phyloP scores from a whole-genome alignment of 2,329 filamentous ascomycete genomes.

The Claviceps monticola region DNA sequence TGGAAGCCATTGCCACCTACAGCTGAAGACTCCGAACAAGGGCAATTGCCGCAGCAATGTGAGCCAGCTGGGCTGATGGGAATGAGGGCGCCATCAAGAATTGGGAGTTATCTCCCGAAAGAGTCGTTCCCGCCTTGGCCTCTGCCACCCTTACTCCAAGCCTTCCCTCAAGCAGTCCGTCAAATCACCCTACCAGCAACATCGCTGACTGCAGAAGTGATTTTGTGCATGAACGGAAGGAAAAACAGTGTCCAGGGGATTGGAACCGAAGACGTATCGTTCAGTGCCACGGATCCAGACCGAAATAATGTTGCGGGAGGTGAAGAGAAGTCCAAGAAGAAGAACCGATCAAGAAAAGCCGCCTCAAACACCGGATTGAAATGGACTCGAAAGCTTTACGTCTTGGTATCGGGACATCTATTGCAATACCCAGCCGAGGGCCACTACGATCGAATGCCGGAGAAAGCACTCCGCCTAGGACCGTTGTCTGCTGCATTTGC shows the following conservation, averaged over 20 bases:
- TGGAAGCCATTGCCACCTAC: conserved; percentile 22
- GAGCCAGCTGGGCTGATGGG: conserved; percentile 6
- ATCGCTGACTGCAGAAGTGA: conserved; percentile 51
- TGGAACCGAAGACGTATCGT: conserved; percentile 7
- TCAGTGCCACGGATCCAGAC: background rate
- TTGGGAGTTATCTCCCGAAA: conserved; percentile 10
- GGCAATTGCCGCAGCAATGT: conserved; percentile 5
- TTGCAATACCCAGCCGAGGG: conserved; percentile 63
- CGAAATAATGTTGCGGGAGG: conserved; percentile 11
- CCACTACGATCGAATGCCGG: conserved; percentile 55
- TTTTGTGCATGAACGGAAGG: conserved; percentile 47
- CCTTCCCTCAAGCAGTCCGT: conserved; percentile 71
- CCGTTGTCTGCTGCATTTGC: conserved; percentile 67
- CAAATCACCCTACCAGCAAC: conserved; percentile 57
- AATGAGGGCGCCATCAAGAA: conserved; percentile 7
- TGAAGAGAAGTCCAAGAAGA: conserved; percentile 28
- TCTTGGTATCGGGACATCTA: conserved; percentile 57
- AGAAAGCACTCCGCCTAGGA: conserved; percentile 59
- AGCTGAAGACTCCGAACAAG: conserved; percentile 5
- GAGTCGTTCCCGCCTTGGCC: conserved; percentile 38
- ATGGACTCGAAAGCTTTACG: conserved; percentile 58
- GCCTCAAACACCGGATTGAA: conserved; percentile 36
- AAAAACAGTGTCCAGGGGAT: conserved; percentile 16
- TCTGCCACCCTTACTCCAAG: conserved; percentile 70
- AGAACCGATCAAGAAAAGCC: conserved; percentile 29